Evolutionary conservation across 345 rosid genomes (phyloP).

Genomic region (Punica granatum): DNA sequence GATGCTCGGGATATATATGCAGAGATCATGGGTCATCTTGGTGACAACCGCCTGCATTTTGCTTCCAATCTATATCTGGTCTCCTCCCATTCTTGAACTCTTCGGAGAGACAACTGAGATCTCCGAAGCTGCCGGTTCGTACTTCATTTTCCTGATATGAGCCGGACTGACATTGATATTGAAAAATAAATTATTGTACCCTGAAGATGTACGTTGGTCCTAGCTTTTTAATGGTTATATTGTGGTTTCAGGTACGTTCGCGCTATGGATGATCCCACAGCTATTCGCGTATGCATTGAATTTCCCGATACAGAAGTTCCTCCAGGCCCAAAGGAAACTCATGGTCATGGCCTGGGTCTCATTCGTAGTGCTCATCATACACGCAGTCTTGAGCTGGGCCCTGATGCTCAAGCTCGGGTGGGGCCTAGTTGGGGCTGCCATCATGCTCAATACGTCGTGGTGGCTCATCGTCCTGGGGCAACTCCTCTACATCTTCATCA

Average conservation of each 20-base stretch:
- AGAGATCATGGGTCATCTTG: conserved; percentile 89
- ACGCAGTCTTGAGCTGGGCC: conserved; percentile 67
- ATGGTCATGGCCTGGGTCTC: conserved; percentile 77
- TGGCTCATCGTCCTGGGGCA: conserved; percentile 69
- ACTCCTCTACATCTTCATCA: conserved; percentile 67
- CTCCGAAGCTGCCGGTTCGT: conserved; percentile 75
- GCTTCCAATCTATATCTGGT: conserved; percentile 72
- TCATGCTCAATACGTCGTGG: conserved; percentile 76
- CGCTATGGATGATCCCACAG: conserved; percentile 89
- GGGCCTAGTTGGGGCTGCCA: conserved; percentile 84
- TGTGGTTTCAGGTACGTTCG: conserved; percentile 54
- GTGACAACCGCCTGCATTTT: conserved; percentile 51
- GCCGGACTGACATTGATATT: not conserved
- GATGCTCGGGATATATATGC: conserved; percentile 91
- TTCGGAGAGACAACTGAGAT: conserved; percentile 69
- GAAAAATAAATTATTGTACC: not conserved
- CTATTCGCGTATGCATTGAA: conserved; percentile 77
- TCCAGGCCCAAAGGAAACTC: conserved; percentile 84
- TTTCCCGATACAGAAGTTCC: conserved; percentile 84
- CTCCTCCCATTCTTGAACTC: conserved; percentile 68
- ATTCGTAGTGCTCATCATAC: conserved; percentile 49
- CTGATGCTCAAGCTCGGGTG: conserved; percentile 65
- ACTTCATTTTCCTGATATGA: not conserved
- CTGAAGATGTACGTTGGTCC: not conserved
- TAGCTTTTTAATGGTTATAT: not conserved